Percentiles rank a stretch among this genome's conserved stretches.
Conservation (phyloP, 179 eudicot species). For the Beta lomatogona region DNA sequence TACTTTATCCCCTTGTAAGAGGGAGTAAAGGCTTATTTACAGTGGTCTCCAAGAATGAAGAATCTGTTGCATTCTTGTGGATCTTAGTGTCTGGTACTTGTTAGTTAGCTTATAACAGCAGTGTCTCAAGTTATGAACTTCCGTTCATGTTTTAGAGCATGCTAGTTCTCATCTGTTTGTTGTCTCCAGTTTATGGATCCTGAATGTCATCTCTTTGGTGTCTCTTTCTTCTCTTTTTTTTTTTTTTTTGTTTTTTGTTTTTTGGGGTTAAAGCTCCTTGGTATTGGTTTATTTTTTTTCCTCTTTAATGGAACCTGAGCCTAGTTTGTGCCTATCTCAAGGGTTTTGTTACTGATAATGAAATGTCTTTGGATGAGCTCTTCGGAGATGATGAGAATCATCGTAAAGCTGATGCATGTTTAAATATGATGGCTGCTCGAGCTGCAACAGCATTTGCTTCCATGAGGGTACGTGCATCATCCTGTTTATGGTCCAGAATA, state of each 20-base stretch:
- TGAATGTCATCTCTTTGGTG: not conserved
- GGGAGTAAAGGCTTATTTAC: not conserved
- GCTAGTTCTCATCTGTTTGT: not conserved
- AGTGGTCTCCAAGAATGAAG: not conserved
- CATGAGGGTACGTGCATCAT: slow-evolving; percentile 61
- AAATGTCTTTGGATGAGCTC: slow-evolving; percentile 86
- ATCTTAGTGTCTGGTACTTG: not conserved
- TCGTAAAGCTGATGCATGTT: slow-evolving; percentile 65
- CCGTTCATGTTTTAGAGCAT: not conserved
- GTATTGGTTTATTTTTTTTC: not conserved
- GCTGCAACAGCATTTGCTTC: slow-evolving; percentile 95
- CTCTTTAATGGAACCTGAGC: not conserved
- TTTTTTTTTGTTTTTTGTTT: too few relatives aligned
- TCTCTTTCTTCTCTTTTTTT: too few relatives aligned
- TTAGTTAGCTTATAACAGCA: not conserved
- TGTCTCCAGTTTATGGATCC: not conserved
- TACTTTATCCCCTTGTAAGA: not conserved
- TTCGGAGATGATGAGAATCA: slow-evolving; percentile 88
- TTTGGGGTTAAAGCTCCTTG: too few relatives aligned
- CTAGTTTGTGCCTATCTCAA: slow-evolving; percentile 27
- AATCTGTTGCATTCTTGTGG: slow-evolving; percentile 11
- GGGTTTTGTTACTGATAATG: slow-evolving; percentile 93
- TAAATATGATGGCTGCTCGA: slow-evolving; percentile 83
- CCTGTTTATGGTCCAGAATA: not conserved
- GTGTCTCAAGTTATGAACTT: not conserved